Percentiles rank a stretch among this genome's conserved stretches.
phyloP scores from a whole-genome alignment of 148 eudicot genomes.

The Euryodendron excelsum region DNA sequence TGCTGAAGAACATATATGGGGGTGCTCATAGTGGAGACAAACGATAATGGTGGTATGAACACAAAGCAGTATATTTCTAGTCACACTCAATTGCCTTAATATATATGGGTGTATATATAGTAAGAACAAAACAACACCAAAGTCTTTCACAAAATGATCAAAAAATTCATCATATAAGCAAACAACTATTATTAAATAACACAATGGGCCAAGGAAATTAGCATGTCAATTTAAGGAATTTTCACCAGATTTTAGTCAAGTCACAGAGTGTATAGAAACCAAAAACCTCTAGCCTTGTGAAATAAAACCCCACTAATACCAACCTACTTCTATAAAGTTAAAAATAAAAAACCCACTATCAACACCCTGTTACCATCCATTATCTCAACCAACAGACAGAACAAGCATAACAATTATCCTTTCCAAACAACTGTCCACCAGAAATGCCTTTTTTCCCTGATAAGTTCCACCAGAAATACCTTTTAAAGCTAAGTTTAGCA shows the following conservation, averaged over 20 bases:
- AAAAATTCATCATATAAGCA: background rate
- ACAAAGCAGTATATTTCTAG: too few relatives aligned
- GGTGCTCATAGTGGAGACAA: too few relatives aligned
- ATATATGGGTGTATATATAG: too few relatives aligned
- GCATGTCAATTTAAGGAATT: background rate
- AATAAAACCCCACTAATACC: too few relatives aligned
- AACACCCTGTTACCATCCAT: background rate
- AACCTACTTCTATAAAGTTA: too few relatives aligned
- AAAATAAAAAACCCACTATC: background rate
- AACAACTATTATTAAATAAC: background rate
- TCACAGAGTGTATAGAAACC: background rate
- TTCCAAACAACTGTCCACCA: background rate
- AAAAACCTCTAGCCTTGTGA: slow-evolving; percentile 6
- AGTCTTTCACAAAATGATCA: background rate
- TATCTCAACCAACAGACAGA: background rate
- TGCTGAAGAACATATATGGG: too few relatives aligned
- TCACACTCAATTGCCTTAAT: too few relatives aligned
- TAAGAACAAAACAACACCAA: background rate
- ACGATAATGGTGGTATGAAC: too few relatives aligned
- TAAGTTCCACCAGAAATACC: background rate
- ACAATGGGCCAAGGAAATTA: background rate
- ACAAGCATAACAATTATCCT: background rate
- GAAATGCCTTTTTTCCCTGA: too few relatives aligned
- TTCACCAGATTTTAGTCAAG: background rate
- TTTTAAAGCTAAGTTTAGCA: too few relatives aligned